Evolutionary conservation across 2,329 filamentous ascomycete genomes (phyloP).

Genomic region (Fusarium euwallaceae): DNA sequence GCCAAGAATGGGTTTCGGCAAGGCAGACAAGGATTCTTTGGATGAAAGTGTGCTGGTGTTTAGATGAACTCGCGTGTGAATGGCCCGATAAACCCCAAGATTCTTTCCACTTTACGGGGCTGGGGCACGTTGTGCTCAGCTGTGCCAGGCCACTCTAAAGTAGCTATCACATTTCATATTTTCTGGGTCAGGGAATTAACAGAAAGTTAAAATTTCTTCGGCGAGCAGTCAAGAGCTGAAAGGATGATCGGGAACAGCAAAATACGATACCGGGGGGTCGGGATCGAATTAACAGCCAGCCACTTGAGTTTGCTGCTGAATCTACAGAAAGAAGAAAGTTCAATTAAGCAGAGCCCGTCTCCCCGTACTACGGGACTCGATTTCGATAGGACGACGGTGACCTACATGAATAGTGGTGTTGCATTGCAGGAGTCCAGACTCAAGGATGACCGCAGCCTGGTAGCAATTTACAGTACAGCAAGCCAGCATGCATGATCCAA

Average conservation of each 20-base stretch:
- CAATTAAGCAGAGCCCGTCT: background rate
- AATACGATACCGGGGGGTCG: constrained; percentile 11
- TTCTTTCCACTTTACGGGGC: constrained; percentile 19
- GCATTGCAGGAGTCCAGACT: constrained; percentile 5
- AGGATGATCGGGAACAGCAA: constrained; percentile 3
- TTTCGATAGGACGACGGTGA: constrained; percentile 11
- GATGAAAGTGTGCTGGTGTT: constrained; percentile 19
- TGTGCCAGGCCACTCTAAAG: constrained; percentile 7
- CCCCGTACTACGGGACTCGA: background rate
- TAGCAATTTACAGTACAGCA: background rate
- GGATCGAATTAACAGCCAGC: constrained; percentile 4
- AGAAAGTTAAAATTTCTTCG: background rate
- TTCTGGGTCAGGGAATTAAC: background rate
- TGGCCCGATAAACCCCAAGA: constrained; percentile 22
- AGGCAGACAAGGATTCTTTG: background rate
- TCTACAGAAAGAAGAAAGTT: background rate
- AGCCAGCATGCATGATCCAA: constrained; percentile 9
- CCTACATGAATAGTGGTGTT: background rate
- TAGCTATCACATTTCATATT: background rate
- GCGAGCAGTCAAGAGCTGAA: constrained; percentile 3
- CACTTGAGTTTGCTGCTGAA: background rate
- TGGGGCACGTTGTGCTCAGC: constrained; percentile 11
- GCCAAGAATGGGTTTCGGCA: background rate
- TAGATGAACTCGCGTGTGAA: constrained; percentile 27
- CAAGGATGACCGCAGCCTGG: constrained; percentile 22